Base-by-base conservation (phyloP, 148 eudicot genomes). In the Rhododendron kiyosumense region DNA sequence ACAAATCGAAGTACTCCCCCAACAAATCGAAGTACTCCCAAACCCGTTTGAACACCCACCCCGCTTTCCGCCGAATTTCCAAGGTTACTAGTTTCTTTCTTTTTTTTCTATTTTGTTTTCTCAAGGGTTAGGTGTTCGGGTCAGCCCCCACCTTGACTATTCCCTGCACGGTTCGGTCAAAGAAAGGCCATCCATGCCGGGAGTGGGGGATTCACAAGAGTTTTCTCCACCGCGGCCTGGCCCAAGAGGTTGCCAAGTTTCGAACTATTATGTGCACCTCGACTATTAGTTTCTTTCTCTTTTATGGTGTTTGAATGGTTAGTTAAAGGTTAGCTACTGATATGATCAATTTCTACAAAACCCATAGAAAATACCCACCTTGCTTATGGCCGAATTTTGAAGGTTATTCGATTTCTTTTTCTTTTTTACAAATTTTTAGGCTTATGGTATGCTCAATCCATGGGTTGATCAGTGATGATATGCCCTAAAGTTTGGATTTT, bases 21-120 rank as follows among this genome's bases (percentile, higher is more conserved):
- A 91, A 90, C 69, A 45, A 41, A 15, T 95, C 99, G 26, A 96
- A 96, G 67, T 95, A 95, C 90, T 93, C 97, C 28, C 92, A 91
- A 87, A 61, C 41, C 84, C 85, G 74, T 63, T 41, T 69, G 38
- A 32, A 75, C 51, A 34, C 87, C 67, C 96, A 93, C 81, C 96
- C 96, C 15, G 94, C 96, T 24, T 92, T 94, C 85, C 90, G 89
- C 85, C 84, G 86, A 51, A n/a, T 86, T 63, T n/a, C 79, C 20
- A 84, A 43, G 49, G 45, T 84, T 36, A 85, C 88, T 75, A 88
- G 84, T 41, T 12, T 67, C 74, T 67, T 26, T 67, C 32, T 26
- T 26, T 67, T 67, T 11, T 54, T 4, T 15, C 57, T 13, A 10
- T 52, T 52, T 52, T 52, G 4, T 13, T 52, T 54, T 54, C 17